Percentiles rank a stretch among this genome's conserved stretches.
Conservation (phyloP, 768 basidiomycete genomes). For the Stropharia rugosoannulata region DNA sequence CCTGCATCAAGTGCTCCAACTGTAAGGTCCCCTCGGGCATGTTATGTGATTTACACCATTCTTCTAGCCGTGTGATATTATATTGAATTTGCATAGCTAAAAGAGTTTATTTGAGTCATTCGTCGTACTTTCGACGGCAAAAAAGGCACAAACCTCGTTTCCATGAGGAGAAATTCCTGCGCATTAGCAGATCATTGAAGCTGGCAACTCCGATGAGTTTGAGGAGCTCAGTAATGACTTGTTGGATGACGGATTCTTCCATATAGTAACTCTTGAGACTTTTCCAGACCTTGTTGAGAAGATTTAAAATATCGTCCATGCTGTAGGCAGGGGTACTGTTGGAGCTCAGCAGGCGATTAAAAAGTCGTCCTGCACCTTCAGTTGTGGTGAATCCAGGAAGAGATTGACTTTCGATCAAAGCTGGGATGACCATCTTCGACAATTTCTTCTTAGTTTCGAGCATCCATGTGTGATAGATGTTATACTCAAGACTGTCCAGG, state of each 20-base stretch:
- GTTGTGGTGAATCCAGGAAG: slow-evolving; percentile 96
- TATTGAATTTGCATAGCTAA: slow-evolving; percentile 99
- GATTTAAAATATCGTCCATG: slow-evolving; percentile 97
- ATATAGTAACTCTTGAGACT: slow-evolving; percentile 97
- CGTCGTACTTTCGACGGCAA: not conserved
- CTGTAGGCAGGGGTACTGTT: slow-evolving; percentile 88
- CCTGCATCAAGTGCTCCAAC: slow-evolving; percentile 99
- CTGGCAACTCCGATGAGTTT: slow-evolving; percentile 96
- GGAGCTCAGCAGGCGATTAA: slow-evolving; percentile 88
- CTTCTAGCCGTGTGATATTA: slow-evolving; percentile 95
- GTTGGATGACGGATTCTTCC: slow-evolving; percentile 96
- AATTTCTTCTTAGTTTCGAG: slow-evolving; percentile 95
- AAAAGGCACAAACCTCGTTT: slow-evolving; percentile 78
- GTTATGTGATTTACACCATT: slow-evolving; percentile 99
- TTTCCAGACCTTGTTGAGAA: slow-evolving; percentile 98
- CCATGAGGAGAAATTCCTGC: slow-evolving; percentile 99
- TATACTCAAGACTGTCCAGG: slow-evolving; percentile 97
- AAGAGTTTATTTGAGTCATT: slow-evolving; percentile 1
- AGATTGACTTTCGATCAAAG: slow-evolving; percentile 95
- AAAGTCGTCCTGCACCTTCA: slow-evolving; percentile 89
- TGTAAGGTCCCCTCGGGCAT: slow-evolving; percentile 99
- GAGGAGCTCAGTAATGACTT: slow-evolving; percentile 91
- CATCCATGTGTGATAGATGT: slow-evolving; percentile 99
- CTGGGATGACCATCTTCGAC: slow-evolving; percentile 98
- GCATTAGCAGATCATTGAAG: slow-evolving; percentile 98